Evolutionary conservation across 108 stramenopile genomes (phyloP).

Genomic region (Epipyxis sp.): DNA sequence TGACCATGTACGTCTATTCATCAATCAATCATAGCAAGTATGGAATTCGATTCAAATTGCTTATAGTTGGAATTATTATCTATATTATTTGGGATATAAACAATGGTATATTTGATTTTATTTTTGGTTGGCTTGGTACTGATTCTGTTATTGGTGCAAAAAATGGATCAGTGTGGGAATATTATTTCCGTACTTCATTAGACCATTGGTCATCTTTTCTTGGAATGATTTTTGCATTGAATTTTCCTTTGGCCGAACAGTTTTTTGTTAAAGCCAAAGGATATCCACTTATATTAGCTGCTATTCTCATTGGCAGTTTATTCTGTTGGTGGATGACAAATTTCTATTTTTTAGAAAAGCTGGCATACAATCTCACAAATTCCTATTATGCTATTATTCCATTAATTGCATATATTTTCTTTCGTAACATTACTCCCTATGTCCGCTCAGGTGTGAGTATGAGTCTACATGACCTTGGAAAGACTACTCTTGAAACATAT

Average conservation of each 20-base stretch:
- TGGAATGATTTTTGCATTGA: conserved; percentile 92
- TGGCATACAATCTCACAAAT: conserved; percentile 87
- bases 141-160: conserved; percentile 72
- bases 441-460: conserved; percentile 65
- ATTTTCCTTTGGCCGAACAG: conserved; percentile 73
- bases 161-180: conserved; percentile 77
- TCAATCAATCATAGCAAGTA: conserved; percentile 72
- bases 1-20: conserved; percentile 70
- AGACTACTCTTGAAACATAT: conserved; percentile 95
- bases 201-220: conserved; percentile 92
- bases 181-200: conserved; percentile 87
- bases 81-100: conserved; percentile 82
- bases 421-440: conserved; percentile 82
- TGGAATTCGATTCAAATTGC: conserved; percentile 78
- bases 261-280: conserved; percentile 9
- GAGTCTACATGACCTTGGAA: conserved; percentile 85
- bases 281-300: not conserved
- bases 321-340: conserved; percentile 69
- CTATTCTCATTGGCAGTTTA: conserved; percentile 34
- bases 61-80: conserved; percentile 69
- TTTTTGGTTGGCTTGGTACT: conserved; percentile 65
- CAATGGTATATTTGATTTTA: conserved; percentile 70
- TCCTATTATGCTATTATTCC: conserved; percentile 90
- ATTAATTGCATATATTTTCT: conserved; percentile 80
- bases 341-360: conserved; percentile 70